These are phyloP conservation scores for Trametes hirsuta DNA, from an alignment of 1,284 basidiomycete genomes.

Conservation along the genomic window DNA sequence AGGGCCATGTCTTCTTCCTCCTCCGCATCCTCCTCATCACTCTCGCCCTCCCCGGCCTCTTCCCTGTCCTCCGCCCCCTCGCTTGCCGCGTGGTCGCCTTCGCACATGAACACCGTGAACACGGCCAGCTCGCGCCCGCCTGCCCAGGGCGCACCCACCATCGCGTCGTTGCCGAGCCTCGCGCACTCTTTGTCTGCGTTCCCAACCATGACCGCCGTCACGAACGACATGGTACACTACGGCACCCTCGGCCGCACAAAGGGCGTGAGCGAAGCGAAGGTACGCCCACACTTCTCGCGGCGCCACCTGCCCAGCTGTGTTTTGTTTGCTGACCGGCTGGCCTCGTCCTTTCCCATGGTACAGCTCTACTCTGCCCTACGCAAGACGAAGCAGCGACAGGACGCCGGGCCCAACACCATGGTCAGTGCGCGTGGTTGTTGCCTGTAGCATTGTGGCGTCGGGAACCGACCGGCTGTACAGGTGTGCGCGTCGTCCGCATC, in stretches of 20 bases:
- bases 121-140: neutral
- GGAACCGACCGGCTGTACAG: conserved; percentile 10
- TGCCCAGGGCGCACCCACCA: conserved; percentile 16
- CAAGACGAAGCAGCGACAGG: conserved; percentile 31
- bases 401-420: conserved; percentile 15
- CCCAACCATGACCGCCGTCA: conserved; percentile 37
- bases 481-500: neutral
- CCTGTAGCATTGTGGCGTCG: conserved; percentile 6
- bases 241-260: conserved; percentile 32
- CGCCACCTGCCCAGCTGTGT: neutral
- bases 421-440: conserved; percentile 13
- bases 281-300: conserved; percentile 12
- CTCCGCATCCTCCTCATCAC: conserved; percentile 16
- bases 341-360: neutral
- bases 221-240: conserved; percentile 39
- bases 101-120: conserved; percentile 12
- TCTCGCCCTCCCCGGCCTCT: conserved; percentile 17
- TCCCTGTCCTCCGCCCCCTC: conserved; percentile 21
- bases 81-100: conserved; percentile 14
- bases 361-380: conserved; percentile 34
- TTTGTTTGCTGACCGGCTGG: neutral
- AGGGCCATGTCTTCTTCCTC: conserved; percentile 14
- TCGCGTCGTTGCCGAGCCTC: conserved; percentile 37
- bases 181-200: conserved; percentile 37
- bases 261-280: conserved; percentile 36